Percentiles rank a stretch among this genome's conserved stretches.
Evolutionary conservation across 352 stramenopile genomes (phyloP).

Genomic region (Phytopythium boreale): DNA sequence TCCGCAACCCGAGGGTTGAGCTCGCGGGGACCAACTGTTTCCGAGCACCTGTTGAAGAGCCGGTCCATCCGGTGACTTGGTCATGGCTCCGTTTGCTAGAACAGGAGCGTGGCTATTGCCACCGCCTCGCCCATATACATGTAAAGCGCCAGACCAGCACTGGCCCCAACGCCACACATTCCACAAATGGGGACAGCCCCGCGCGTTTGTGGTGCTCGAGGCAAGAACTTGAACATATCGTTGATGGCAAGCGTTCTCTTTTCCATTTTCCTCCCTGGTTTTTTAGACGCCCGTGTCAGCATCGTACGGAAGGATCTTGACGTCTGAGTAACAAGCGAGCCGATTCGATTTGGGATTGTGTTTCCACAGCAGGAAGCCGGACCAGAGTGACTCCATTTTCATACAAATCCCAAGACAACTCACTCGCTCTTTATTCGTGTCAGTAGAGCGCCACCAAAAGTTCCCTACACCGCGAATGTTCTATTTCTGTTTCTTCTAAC

Average conservation of each 20-base stretch:
- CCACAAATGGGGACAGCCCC: constrained; percentile 4
- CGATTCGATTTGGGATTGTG: too few species aligned
- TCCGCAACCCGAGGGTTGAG: background rate
- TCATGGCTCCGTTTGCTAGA: background rate
- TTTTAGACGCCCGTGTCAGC: background rate
- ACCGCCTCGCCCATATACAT: background rate
- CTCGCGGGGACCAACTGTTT: background rate
- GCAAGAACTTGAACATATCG: background rate
- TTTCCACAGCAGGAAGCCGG: background rate
- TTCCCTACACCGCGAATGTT: background rate
- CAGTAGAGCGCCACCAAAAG: background rate
- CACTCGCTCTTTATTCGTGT: background rate
- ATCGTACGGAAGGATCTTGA: background rate
- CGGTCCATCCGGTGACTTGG: background rate
- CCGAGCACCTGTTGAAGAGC: constrained; percentile 10
- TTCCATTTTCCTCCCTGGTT: background rate
- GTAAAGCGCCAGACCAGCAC: background rate
- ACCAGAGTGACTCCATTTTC: background rate
- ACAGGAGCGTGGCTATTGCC: background rate
- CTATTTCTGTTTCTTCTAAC: background rate
- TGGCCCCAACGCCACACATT: constrained; percentile 3
- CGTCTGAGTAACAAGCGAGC: background rate
- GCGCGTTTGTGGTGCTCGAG: background rate
- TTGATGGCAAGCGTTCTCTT: background rate
- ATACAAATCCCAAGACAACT: background rate